Conservation (phyloP, 139 green algal genomes). For the Chlorella sp. region DNA sequence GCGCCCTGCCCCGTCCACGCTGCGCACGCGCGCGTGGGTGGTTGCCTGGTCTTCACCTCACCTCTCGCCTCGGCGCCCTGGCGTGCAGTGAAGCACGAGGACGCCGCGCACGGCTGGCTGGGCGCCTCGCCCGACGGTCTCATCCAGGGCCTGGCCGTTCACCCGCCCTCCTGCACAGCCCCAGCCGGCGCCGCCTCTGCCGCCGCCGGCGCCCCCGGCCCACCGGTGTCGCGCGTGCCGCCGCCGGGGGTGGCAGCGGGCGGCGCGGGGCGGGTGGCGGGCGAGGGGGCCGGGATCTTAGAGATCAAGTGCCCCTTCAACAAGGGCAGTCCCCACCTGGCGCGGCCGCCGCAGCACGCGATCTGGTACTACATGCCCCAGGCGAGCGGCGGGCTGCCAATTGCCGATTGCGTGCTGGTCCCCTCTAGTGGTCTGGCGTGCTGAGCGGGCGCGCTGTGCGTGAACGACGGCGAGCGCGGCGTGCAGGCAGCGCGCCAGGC, state of each 20-base stretch:
- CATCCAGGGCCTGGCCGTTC: slow-evolving; percentile 32
- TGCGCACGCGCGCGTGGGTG: no score
- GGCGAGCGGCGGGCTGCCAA: slow-evolving; percentile 11
- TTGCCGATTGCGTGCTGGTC: no score
- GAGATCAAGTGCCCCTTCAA: slow-evolving; percentile 83
- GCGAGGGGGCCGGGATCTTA: slow-evolving; percentile 50
- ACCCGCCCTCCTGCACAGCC: not conserved
- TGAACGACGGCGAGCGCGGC: no score
- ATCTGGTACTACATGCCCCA: slow-evolving; percentile 79
- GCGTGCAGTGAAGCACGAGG: slow-evolving; percentile 44
- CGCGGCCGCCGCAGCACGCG: slow-evolving; percentile 37
- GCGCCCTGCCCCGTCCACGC: no score
- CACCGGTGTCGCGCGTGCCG: no score
- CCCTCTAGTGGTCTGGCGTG: no score
- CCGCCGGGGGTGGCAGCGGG: not conserved
- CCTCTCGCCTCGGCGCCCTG: not conserved
- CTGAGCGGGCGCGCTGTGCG: no score
- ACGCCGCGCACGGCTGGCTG: slow-evolving; percentile 65
- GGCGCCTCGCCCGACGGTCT: slow-evolving; percentile 72
- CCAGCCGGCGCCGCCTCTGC: not conserved
- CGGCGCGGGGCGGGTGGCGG: not conserved
- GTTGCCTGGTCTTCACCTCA: no score
- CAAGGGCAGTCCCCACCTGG: slow-evolving; percentile 44
- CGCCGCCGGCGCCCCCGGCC: no score
- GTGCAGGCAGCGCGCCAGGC: no score